Percentiles rank a stretch among this genome's conserved stretches.
Conservation (phyloP, 2,329 filamentous ascomycete genomes). For the Cordyceps tenuipes region DNA sequence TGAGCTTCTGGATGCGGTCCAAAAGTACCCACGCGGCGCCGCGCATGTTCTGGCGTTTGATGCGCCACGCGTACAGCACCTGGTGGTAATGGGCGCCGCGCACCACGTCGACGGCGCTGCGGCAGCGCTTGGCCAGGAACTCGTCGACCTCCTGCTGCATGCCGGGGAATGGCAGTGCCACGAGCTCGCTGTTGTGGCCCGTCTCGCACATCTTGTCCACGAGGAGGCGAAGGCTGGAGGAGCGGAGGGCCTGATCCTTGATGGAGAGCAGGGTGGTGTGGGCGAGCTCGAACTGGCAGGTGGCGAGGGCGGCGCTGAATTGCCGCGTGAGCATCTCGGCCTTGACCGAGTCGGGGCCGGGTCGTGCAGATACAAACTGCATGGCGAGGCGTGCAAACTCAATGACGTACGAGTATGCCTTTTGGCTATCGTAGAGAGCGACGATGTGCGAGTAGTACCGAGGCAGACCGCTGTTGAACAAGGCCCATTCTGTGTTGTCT, state of each 20-base stretch:
- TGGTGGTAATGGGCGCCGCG: slow-evolving; percentile 75
- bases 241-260: slow-evolving; percentile 62
- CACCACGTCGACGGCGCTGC: slow-evolving; percentile 56
- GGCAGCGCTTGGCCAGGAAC: slow-evolving; percentile 64
- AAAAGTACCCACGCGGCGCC: slow-evolving; percentile 60
- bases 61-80: slow-evolving; percentile 84
- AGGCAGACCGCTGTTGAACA: slow-evolving; percentile 63
- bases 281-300: slow-evolving; percentile 72
- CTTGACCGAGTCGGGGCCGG: slow-evolving; percentile 36
- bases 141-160: slow-evolving; percentile 73
- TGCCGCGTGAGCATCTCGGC: slow-evolving; percentile 73
- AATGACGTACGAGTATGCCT: slow-evolving; percentile 70
- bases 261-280: slow-evolving; percentile 72
- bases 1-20: slow-evolving; percentile 55
- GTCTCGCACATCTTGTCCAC: slow-evolving; percentile 61
- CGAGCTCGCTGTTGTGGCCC: slow-evolving; percentile 57
- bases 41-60: slow-evolving; percentile 76
- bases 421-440: slow-evolving; percentile 68
- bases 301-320: slow-evolving; percentile 74
- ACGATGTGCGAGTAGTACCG: slow-evolving; percentile 85
- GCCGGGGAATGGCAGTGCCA: slow-evolving; percentile 69
- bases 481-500: slow-evolving; percentile 63
- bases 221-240: slow-evolving; percentile 61
- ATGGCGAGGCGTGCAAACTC: slow-evolving; percentile 74
- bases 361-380: slow-evolving; percentile 42